Base-by-base conservation (phyloP, 2,329 filamentous ascomycete species). In the Fusarium transvaalense region DNA sequence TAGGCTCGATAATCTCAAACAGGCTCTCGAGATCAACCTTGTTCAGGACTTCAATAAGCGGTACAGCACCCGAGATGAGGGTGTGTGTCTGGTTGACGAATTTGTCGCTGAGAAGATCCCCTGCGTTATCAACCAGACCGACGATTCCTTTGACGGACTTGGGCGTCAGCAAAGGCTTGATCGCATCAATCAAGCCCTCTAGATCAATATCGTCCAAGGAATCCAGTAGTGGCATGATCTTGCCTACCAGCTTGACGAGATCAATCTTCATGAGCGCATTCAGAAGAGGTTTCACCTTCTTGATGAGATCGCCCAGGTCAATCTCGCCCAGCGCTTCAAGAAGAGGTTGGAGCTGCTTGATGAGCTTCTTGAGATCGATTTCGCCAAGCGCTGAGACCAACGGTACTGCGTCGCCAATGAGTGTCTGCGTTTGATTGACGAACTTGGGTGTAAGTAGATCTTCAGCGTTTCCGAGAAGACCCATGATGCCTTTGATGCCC, bases 51-150 rank as follows among this genome's bases (percentile, higher is more conserved):
- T 69, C 71, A 29, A 82, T 67, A 10, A 83, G 71, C 0, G 80
- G 80, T 12, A 77, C 77, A 1, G 79, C 80, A 3, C 76, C 80
- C 9, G 72, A 73, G 19, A 81, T 76, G 21, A 81, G 76, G 0
- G 76, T 78, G 10, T 81, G 78, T 0, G 79, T 82, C 45, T 81
- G 75, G 50, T 81, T 80, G 69, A 82, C 80, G 46, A 82, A 82
- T 14, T 76, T 75, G 45, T 59, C 56, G 1, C 76, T 81, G 27
- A 82, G 75, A 2, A 82, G 72, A n/a, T 76, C 71, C 56, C 81
- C 79, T 0, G 79, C 80, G 41, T 81, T 82, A 21, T 65, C 74
- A 2, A 80, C 70, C 0, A 80, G 72, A 5, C 78, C 78, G 3
- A 80, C 62, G 7, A 82, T 61, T 7, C 78, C 79, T 55, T 76